Percentiles rank a stretch among this genome's conserved stretches.
Evolutionary conservation across 805 yeast species (phyloP).

Genomic region (Yarrowia sp.): DNA sequence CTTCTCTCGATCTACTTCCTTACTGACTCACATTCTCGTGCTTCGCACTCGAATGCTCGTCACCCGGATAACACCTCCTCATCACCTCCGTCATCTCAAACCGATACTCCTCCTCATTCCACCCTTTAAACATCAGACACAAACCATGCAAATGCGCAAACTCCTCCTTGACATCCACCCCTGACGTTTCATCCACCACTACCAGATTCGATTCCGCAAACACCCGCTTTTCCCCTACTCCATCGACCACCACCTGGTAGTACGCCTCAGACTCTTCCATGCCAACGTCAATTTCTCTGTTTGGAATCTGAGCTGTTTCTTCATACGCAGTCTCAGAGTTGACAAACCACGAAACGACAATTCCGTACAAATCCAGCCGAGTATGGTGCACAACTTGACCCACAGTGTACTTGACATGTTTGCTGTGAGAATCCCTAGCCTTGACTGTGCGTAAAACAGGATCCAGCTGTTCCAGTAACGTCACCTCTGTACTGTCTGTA

Average conservation of each 20-base stretch:
- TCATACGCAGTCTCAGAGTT: constrained; percentile 26
- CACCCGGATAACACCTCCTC: constrained; percentile 29
- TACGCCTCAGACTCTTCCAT: constrained; percentile 31
- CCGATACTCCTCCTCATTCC: background rate
- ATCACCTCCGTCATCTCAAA: constrained; percentile 20
- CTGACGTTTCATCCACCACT: background rate
- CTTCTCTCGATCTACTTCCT: too few relatives aligned
- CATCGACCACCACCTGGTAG: constrained; percentile 34
- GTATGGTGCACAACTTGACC: constrained; percentile 23
- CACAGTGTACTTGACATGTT: constrained; percentile 5
- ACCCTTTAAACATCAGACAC: constrained; percentile 20
- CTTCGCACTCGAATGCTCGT: background rate
- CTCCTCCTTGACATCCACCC: background rate
- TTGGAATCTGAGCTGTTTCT: constrained; percentile 28
- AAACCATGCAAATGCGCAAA: constrained; percentile 14
- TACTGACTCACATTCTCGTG: background rate
- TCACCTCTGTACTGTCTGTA: constrained; percentile 5
- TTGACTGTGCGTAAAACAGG: constrained; percentile 5
- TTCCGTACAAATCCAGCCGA: constrained; percentile 9
- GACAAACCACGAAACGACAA: constrained; percentile 27
- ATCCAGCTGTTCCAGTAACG: constrained; percentile 12
- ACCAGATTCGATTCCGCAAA: constrained; percentile 31
- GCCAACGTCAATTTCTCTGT: constrained; percentile 25
- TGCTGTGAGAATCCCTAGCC: background rate
- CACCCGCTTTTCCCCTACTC: constrained; percentile 28